phyloP scores from a whole-genome alignment of 805 yeast species.

The Nakazawaea wyomingensis region DNA sequence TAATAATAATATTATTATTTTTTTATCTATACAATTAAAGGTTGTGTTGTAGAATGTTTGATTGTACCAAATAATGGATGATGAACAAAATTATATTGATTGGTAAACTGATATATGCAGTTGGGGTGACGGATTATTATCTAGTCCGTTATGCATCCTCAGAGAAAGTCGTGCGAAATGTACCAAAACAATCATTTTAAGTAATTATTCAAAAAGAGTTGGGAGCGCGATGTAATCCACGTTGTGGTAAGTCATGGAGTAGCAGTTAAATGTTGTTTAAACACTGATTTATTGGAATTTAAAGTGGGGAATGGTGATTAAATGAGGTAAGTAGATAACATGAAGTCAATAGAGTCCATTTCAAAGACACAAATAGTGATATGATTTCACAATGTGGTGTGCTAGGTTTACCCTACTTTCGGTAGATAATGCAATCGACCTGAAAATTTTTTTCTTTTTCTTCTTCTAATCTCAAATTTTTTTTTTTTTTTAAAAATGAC shows the following conservation, averaged over 20 bases:
- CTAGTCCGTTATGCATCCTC: no score
- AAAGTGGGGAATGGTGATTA: background rate
- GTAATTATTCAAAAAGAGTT: background rate
- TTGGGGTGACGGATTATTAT: no score
- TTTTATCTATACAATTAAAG: no score
- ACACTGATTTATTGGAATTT: background rate
- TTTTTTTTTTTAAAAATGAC: background rate
- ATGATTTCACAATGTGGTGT: background rate
- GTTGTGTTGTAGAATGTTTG: no score
- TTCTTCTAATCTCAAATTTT: background rate
- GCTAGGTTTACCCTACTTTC: background rate
- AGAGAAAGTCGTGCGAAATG: background rate
- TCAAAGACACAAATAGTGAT: background rate
- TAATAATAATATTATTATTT: no score
- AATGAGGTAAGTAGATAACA: background rate
- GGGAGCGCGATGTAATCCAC: background rate
- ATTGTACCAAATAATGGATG: no score
- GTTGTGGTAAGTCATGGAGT: background rate
- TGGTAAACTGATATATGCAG: no score
- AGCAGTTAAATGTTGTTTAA: no score
- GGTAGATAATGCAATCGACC: background rate
- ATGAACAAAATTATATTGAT: no score
- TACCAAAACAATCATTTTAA: background rate
- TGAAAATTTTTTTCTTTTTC: background rate
- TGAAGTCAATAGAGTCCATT: background rate